Percentiles rank a stretch among this genome's conserved stretches.
Conservation (phyloP, 2,329 filamentous ascomycete genomes). For the Ceratocystis cacaofunesta region DNA sequence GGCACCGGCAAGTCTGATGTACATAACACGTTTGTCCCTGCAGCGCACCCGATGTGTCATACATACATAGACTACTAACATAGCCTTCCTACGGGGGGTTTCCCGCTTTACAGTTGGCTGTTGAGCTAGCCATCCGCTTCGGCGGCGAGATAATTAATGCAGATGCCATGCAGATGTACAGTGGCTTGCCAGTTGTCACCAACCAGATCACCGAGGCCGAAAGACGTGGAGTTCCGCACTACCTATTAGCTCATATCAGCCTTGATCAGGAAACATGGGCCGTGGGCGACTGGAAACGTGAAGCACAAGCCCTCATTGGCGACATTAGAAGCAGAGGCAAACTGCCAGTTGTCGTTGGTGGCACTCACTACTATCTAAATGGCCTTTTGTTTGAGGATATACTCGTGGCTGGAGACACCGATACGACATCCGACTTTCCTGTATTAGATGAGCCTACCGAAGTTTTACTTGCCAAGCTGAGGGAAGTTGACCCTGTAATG, state of each 20-base stretch:
- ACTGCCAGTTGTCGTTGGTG: slow-evolving; percentile 80
- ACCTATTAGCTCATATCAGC: slow-evolving; percentile 66
- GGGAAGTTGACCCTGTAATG: slow-evolving; percentile 76
- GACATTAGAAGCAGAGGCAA: slow-evolving; percentile 68
- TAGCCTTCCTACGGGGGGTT: not conserved
- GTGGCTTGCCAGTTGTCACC: slow-evolving; percentile 81
- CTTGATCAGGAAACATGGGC: slow-evolving; percentile 70
- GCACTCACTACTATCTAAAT: slow-evolving; percentile 91
- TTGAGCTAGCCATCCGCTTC: slow-evolving; percentile 68
- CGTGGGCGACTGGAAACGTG: slow-evolving; percentile 59
- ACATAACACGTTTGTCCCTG: slow-evolving; percentile 18
- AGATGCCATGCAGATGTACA: slow-evolving; percentile 96
- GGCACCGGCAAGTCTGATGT: slow-evolving; percentile 91
- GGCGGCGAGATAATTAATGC: slow-evolving; percentile 93
- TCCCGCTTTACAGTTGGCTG: slow-evolving; percentile 50
- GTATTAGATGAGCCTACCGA: slow-evolving; percentile 60
- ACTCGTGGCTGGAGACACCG: slow-evolving; percentile 35
- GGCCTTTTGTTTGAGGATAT: slow-evolving; percentile 68
- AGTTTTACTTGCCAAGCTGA: slow-evolving; percentile 55
- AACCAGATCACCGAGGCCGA: slow-evolving; percentile 75
- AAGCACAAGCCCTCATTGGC: slow-evolving; percentile 52
- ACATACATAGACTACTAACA: slow-evolving; percentile 2
- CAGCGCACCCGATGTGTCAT: not conserved
- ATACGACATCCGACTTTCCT: slow-evolving; percentile 35
- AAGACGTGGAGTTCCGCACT: slow-evolving; percentile 67